These are phyloP conservation scores for Colletotrichum endophyticum DNA, from an alignment of 2,329 filamentous ascomycete genomes.

Conservation along the genomic window DNA sequence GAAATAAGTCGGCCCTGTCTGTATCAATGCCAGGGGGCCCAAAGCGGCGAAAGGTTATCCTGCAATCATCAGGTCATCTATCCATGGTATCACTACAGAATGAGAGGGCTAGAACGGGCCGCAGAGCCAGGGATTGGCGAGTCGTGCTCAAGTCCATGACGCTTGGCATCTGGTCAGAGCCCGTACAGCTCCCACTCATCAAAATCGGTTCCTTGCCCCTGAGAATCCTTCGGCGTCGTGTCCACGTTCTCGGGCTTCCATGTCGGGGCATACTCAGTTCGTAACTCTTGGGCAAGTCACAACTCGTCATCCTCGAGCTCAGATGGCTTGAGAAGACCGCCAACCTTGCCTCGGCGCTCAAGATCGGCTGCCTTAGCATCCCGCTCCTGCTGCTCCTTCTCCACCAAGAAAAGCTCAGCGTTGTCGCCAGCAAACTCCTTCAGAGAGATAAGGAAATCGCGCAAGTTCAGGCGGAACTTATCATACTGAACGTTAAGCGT, in stretches of 20 bases:
- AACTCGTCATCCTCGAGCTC: constrained; percentile 91
- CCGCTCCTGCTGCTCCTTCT: constrained; percentile 89
- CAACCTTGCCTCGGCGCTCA: constrained; percentile 92
- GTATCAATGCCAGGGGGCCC: constrained; percentile 11
- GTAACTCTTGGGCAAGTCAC: constrained; percentile 79
- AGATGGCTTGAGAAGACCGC: constrained; percentile 95
- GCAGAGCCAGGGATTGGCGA: constrained; percentile 20
- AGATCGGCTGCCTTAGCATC: constrained; percentile 88
- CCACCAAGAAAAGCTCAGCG: constrained; percentile 88
- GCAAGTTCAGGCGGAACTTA: constrained; percentile 93
- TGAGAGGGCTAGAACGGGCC: constrained; percentile 16
- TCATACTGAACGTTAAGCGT: constrained; percentile 86
- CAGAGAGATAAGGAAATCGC: constrained; percentile 95
- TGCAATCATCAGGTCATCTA: constrained; percentile 23
- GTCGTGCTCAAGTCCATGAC: constrained; percentile 19
- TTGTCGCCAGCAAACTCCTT: constrained; percentile 98
- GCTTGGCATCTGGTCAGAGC: constrained; percentile 43
- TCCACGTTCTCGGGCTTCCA: constrained; percentile 32
- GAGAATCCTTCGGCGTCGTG: constrained; percentile 24
- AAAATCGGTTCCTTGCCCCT: constrained; percentile 38
- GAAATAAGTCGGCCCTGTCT: constrained; percentile 12
- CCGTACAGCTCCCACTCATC: constrained; percentile 74
- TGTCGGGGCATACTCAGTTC: constrained; percentile 61
- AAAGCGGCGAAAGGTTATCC: constrained; percentile 16
- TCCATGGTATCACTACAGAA: constrained; percentile 23